Base-by-base conservation (phyloP, 495 filamentous ascomycete genomes). In the Penicillium canescens region DNA sequence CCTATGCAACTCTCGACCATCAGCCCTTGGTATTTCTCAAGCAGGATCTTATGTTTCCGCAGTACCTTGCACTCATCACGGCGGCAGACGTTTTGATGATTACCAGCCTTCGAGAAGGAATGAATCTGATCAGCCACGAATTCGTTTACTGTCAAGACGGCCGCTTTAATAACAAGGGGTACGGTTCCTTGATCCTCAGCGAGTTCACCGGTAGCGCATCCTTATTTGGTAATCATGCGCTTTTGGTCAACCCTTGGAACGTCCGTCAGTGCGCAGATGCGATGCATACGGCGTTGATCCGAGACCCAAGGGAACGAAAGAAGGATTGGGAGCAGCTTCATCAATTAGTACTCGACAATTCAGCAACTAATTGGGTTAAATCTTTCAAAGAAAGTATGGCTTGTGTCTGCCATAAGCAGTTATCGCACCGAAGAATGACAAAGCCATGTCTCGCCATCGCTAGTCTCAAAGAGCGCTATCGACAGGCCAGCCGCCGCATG, bases 51-150 rank as follows among this genome's bases (percentile, higher is more conserved):
- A 85, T 86, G 31, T 96, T 94, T 61, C 73, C 88, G 1, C 91
- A 96, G 58, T 97, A 96, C 56, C 82, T 97, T 7, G 92, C 92
- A 7, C 78, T 97, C 18, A 80, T 96, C 38, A 88, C 88, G n/a
- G 86, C 93, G 21, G 92, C 92, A 3, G 91, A 96, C 70, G 89
- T 86, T 18, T 76, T 97, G 31, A 92, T 96, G 82, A 91, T 97
- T 63, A 91, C 92, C 5, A 92, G 88, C 66, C 82, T 96, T 46
- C 89, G 92, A 42, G 92, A 96, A 63, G 92, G 92, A 39, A 97
- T 96, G 92, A 96, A 96, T 61, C 71, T 97, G 36, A 95, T 92
- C 7, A 88, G 85, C 39, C 92, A 96, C 63, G 92, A 97, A 70
- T 97, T 89, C 64, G 81, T 96, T 23, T 91, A 88, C 56, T 96